Conservation (phyloP, 345 rosid genomes). For the Excoecaria cochinchinensis region DNA sequence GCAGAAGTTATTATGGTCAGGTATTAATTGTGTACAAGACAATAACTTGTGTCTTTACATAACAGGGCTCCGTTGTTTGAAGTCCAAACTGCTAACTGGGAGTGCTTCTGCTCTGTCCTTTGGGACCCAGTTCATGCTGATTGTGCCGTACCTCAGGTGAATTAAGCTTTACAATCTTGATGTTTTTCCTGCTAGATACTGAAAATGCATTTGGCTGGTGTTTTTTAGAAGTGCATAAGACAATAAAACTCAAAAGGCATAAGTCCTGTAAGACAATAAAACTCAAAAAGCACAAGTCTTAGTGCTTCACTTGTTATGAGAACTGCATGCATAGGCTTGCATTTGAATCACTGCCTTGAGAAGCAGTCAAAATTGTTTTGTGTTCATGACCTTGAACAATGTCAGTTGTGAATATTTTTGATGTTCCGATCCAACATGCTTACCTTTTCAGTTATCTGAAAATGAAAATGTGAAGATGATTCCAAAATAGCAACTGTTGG, state of each 20-base stretch:
- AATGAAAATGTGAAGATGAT: neutral
- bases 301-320: neutral
- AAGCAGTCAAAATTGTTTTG: neutral
- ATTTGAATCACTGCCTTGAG: neutral
- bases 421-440: neutral
- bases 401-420: neutral
- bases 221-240: too few species aligned
- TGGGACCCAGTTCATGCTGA: slow-evolving; percentile 93
- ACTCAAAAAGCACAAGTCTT: neutral
- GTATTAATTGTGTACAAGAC: slow-evolving; percentile 10
- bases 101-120: slow-evolving; percentile 72
- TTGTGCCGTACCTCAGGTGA: slow-evolving; percentile 92
- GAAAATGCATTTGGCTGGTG: too few species aligned
- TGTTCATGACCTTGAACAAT: neutral
- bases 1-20: neutral
- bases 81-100: slow-evolving; percentile 90
- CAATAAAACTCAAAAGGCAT: too few species aligned
- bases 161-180: neutral
- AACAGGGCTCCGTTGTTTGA: slow-evolving; percentile 90
- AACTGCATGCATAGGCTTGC: neutral
- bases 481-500: neutral
- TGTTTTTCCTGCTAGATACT: too few species aligned
- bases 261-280: too few species aligned
- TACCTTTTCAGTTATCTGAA: neutral
- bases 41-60: slow-evolving; percentile 15